Base-by-base conservation (phyloP, 208 protist genomes). In the Leptomonas pyrrhocoris region DNA sequence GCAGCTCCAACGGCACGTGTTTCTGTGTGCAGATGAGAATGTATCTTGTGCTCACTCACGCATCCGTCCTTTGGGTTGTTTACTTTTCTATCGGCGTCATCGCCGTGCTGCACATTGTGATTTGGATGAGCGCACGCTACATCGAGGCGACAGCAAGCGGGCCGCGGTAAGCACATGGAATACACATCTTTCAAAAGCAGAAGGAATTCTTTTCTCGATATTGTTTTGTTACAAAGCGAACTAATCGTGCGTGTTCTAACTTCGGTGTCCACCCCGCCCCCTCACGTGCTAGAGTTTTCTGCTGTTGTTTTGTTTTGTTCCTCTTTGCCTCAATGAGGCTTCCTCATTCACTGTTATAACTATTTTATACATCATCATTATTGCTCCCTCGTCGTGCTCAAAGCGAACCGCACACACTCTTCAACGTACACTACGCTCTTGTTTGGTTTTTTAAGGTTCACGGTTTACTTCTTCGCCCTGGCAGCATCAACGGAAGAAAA, bases 21-120 rank as follows among this genome's bases (percentile, higher is more conserved):
- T n/a, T n/a, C n/a, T n/a, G 36, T 12, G 36, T 13, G 27, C 12
- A 54, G 45, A 40, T 1, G 18, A 53, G 28, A 61, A 61, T 61
- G 56, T 38, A 21, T 4, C 40, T 34, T n/a, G 8, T 34, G 56
- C n/a, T 43, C 13, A 61, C 56, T 7, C 28, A 38, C 9, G 25
- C 19, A 12, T 28, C 58, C 5, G 23, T 63, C 0, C 58, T 28
- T 25, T 13, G 5, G 2, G 27, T 25, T 12, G 25, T 63, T 9
- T 53, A 53, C 58, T 0, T 51, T 6, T 63, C 51, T 1, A 53
- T 63, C 23, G 31, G 46, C 31, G 9, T 55, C 19, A 66, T 66
- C 28, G 9, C 2, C 43, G 6, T 66, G 1, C 31, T 50, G 6
- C 58, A 36, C 12, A 16, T 63, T 9, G 12, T 40, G 18, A 27